Percentiles rank a stretch among this genome's conserved stretches.
Conservation (phyloP, 192 early-diverging fungal genomes). For the Oehlia diaphana region DNA sequence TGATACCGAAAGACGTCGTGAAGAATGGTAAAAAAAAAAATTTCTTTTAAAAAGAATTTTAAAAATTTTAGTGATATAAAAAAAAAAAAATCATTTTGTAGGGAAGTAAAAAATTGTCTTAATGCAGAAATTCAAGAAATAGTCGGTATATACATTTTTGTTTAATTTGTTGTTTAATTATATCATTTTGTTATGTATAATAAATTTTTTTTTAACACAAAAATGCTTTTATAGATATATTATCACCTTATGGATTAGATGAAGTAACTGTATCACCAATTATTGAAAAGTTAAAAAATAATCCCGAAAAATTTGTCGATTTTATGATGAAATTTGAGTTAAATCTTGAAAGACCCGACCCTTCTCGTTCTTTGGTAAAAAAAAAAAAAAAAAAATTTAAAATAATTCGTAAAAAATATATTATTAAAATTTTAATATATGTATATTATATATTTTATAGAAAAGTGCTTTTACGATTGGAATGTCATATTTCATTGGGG, state of each 20-base stretch:
- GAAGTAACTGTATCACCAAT: conserved; percentile 48
- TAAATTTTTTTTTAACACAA: neutral
- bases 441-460: conserved; percentile 17
- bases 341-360: conserved; percentile 56
- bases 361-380: conserved; percentile 52
- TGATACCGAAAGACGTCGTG: conserved; percentile 53
- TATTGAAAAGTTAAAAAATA: conserved; percentile 45
- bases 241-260: conserved; percentile 64
- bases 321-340: conserved; percentile 78
- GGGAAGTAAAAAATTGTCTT: conserved; percentile 53
- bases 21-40: conserved; percentile 28
- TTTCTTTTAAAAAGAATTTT: neutral
- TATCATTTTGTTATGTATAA: too few relatives aligned
- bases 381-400: neutral
- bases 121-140: conserved; percentile 61
- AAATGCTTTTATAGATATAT: conserved; percentile 40
- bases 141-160: conserved; percentile 30
- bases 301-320: conserved; percentile 64
- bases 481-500: conserved; percentile 60
- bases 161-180: neutral
- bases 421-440: too few relatives aligned
- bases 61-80: neutral
- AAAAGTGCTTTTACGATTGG: conserved; percentile 63
- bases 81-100: neutral
- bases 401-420: neutral